Evolutionary conservation across 139 green algal genomes (phyloP).

Genomic region (Chlamydomonas sp.): DNA sequence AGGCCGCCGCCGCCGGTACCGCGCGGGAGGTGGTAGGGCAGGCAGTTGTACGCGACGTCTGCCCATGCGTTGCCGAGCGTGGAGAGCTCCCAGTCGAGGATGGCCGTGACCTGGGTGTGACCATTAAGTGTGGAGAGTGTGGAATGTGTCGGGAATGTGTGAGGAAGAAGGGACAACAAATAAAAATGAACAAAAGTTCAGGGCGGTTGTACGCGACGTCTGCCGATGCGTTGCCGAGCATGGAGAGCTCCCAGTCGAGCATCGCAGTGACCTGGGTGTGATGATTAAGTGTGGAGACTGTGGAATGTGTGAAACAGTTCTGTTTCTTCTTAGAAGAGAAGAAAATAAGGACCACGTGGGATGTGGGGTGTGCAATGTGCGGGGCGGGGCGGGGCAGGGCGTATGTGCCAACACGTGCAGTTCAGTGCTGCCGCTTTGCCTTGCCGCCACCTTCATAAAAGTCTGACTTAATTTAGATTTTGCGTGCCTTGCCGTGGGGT

Average conservation of each 20-base stretch:
- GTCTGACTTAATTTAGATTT: too few species aligned
- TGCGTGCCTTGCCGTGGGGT: too few species aligned
- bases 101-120: constrained; percentile 45
- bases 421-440: too few species aligned
- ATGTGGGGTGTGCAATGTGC: too few species aligned
- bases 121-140: background rate
- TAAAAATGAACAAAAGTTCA: too few species aligned
- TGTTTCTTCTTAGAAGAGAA: too few species aligned
- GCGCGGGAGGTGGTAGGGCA: constrained; percentile 80
- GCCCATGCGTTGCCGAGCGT: constrained; percentile 84
- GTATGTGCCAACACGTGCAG: too few species aligned
- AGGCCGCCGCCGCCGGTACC: background rate
- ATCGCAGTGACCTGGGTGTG: constrained; percentile 57
- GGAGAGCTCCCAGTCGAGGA: constrained; percentile 98
- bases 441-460: too few species aligned
- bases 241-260: constrained; percentile 98
- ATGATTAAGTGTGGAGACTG: background rate
- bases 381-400: too few species aligned
- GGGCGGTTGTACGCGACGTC: constrained; percentile 85
- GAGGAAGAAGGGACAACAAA: too few species aligned
- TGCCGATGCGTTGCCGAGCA: constrained; percentile 76
- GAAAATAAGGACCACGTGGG: too few species aligned
- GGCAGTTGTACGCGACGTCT: constrained; percentile 84
- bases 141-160: background rate
- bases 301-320: background rate